A percentile compares a stretch with the other conserved stretches of the same genome.
These are phyloP conservation scores for Zalaria obscura DNA, from an alignment of 2,329 filamentous ascomycete species.

Conservation along the genomic window DNA sequence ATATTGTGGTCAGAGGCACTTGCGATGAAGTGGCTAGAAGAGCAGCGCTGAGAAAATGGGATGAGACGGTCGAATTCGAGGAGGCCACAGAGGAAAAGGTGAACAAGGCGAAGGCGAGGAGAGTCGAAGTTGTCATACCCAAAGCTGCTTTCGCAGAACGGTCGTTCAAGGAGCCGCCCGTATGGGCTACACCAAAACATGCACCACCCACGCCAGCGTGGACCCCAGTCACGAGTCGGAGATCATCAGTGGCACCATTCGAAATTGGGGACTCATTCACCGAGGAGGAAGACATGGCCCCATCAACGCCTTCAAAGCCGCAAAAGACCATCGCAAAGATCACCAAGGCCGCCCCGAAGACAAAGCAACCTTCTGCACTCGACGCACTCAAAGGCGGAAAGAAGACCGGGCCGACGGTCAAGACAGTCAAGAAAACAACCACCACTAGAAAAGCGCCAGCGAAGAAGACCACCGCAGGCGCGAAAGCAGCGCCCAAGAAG, in stretches of 20 bases:
- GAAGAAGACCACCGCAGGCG: slow-evolving; percentile 5
- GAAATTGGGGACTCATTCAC: slow-evolving; percentile 12
- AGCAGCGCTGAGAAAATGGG: slow-evolving; percentile 46
- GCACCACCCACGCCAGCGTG: slow-evolving; percentile 11
- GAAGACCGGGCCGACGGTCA: slow-evolving; percentile 4
- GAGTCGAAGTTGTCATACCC: slow-evolving; percentile 23
- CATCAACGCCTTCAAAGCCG: slow-evolving; percentile 20
- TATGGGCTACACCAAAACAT: slow-evolving; percentile 16
- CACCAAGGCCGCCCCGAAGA: slow-evolving; percentile 7
- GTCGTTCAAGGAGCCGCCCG: slow-evolving; percentile 6
- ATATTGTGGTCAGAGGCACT: slow-evolving; percentile 73
- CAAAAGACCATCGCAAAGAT: slow-evolving; percentile 8
- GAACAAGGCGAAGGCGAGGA: slow-evolving; percentile 22
- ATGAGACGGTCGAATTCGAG: slow-evolving; percentile 33
- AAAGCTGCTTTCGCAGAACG: not conserved
- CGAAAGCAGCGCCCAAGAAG: not conserved
- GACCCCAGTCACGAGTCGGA: slow-evolving; percentile 10
- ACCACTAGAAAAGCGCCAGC: slow-evolving; percentile 7
- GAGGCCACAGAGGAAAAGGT: slow-evolving; percentile 32
- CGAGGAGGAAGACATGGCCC: slow-evolving; percentile 11
- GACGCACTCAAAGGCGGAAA: slow-evolving; percentile 4
- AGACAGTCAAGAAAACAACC: slow-evolving; percentile 3
- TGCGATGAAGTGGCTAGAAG: slow-evolving; percentile 76
- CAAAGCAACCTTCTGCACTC: slow-evolving; percentile 7
- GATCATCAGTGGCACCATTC: slow-evolving; percentile 8